Percentiles rank a stretch among this genome's conserved stretches.
These are phyloP conservation scores for Pseudotulostoma volvatum DNA, from an alignment of 495 filamentous ascomycete species.

Conservation along the genomic window DNA sequence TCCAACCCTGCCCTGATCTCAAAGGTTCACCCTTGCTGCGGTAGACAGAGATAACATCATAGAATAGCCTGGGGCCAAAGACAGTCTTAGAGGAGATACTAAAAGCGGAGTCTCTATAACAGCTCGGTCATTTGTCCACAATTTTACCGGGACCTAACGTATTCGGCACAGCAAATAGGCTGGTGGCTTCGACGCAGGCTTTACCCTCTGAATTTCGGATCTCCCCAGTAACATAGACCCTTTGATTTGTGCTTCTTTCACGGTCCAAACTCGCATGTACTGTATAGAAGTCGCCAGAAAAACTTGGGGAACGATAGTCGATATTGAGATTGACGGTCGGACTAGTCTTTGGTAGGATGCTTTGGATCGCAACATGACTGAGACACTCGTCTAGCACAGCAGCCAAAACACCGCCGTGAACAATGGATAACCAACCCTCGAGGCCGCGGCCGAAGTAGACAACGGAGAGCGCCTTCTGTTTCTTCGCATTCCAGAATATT, in stretches of 20 bases:
- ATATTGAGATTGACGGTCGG: constrained; percentile 52
- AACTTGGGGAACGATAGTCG: constrained; percentile 41
- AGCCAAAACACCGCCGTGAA: constrained; percentile 60
- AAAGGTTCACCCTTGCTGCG: too few species aligned
- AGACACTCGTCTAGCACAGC: constrained; percentile 53
- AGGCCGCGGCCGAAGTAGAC: constrained; percentile 47
- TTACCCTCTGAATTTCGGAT: constrained; percentile 36
- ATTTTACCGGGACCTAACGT: constrained; percentile 28
- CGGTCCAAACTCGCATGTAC: constrained; percentile 34
- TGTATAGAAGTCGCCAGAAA: constrained; percentile 45
- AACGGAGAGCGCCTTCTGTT: constrained; percentile 32
- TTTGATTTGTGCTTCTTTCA: constrained; percentile 39
- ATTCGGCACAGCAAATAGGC: constrained; percentile 48
- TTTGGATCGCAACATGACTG: constrained; percentile 24
- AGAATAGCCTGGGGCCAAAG: too few species aligned
- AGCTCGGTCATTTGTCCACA: constrained; percentile 26
- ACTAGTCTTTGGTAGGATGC: constrained; percentile 28
- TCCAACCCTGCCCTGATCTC: too few species aligned
- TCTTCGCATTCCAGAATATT: constrained; percentile 36
- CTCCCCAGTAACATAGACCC: constrained; percentile 41
- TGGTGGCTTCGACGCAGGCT: constrained; percentile 39
- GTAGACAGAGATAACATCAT: too few species aligned
- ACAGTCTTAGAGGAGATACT: too few species aligned
- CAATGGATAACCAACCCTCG: constrained; percentile 58
- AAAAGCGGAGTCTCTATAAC: too few species aligned